Conservation (phyloP, 805 yeast species). For the Yueomyces sinensis region DNA sequence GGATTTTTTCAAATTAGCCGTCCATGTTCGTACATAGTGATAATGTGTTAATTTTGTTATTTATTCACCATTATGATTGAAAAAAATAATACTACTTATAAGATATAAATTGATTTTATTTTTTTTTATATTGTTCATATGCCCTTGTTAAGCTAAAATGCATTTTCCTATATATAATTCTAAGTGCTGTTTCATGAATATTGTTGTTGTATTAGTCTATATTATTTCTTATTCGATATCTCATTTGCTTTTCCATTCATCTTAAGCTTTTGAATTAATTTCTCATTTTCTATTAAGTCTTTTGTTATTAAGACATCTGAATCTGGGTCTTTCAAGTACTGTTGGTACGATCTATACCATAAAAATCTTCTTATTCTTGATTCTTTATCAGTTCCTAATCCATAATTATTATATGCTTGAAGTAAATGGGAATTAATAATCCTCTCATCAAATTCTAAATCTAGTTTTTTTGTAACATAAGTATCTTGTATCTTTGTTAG, state of each 20-base stretch:
- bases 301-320: constrained; percentile 22
- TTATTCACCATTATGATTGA: no score
- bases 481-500: constrained; percentile 27
- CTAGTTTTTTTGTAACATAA: constrained; percentile 20
- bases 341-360: constrained; percentile 35
- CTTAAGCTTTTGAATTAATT: constrained; percentile 43
- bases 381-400: constrained; percentile 35
- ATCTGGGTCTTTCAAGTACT: constrained; percentile 8
- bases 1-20: no score
- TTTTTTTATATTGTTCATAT: no score
- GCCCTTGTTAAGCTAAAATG: no score
- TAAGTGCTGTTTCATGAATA: no score
- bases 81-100: no score
- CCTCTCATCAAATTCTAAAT: constrained; percentile 30
- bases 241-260: constrained; percentile 1
- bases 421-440: constrained; percentile 9
- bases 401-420: constrained; percentile 36
- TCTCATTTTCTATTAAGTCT: constrained; percentile 54
- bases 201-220: no score
- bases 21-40: no score
- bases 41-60: no score
- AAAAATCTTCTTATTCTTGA: constrained; percentile 44
- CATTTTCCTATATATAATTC: no score
- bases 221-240: no score
- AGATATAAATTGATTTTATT: no score